phyloP scores from a whole-genome alignment of 2,329 filamentous ascomycete species.

The Drechslera avenae region DNA sequence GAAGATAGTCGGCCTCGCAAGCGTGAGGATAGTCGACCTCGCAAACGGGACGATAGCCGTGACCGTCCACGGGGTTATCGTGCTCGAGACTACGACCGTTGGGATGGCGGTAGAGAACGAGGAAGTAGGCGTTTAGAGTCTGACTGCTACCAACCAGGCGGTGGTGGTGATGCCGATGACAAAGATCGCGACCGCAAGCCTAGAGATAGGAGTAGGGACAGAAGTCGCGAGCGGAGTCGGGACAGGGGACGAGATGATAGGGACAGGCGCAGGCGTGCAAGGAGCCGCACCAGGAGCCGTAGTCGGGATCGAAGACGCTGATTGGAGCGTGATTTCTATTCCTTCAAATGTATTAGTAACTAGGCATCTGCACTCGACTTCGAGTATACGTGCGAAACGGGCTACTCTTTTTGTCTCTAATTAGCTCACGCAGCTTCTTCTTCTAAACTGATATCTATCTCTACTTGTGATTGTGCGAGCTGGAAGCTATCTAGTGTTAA shows the following conservation, averaged over 20 bases:
- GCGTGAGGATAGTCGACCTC: slow-evolving; percentile 35
- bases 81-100: slow-evolving; percentile 50
- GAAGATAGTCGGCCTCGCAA: slow-evolving; percentile 44
- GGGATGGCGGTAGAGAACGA: slow-evolving; percentile 32
- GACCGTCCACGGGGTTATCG: slow-evolving; percentile 47
- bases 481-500: too few species aligned
- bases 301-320: slow-evolving; percentile 24
- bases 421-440: too few species aligned
- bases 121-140: slow-evolving; percentile 35
- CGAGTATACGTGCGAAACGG: too few species aligned
- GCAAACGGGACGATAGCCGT: slow-evolving; percentile 48
- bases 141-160: slow-evolving; percentile 40
- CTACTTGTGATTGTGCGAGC: too few species aligned
- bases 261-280: slow-evolving; percentile 21
- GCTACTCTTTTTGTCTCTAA: too few species aligned
- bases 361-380: too few species aligned
- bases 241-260: slow-evolving; percentile 19
- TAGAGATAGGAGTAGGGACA: slow-evolving; percentile 25
- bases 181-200: slow-evolving; percentile 37
- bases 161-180: slow-evolving; percentile 17
- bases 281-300: slow-evolving; percentile 26
- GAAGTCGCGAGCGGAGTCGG: slow-evolving; percentile 14
- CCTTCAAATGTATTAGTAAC: too few species aligned
- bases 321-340: background rate
- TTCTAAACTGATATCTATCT: too few species aligned